Evolutionary conservation across 768 basidiomycete genomes (phyloP), one percentile per base, ranked within the genome.

Genomic region (Lentinula sp.): DNA sequence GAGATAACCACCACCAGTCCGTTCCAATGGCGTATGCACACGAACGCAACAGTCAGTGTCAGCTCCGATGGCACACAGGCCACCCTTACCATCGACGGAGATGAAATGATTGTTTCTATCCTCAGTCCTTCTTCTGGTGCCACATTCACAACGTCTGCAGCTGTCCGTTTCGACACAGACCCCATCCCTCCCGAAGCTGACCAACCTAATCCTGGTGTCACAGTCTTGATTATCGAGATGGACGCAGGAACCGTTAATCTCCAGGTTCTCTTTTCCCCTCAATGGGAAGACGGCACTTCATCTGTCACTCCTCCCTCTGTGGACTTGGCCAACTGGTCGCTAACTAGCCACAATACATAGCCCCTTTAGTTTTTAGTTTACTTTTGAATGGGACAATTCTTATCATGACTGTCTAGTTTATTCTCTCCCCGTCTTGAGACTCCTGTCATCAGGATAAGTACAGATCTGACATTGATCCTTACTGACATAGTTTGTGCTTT

Each of bases 1-100:
- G 97, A 99, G 69, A 87, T 98, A 68, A 80, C 73, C 16, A 76
- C 86, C 2, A 72, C 79, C 37, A 77, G 72, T 6, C 66, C 78
- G 20, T 71, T 97, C 50, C 83, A 87, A 76, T 97, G 96, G 96
- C 86, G 93, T 51, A 91, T 92, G 81, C 95, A 98, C 74, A 98
- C 96, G 60, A 98, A 98, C 74, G 95, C 96, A 10, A 93, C 93
- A 3, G 72, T 93, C 41, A 67, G 71, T 60, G 68, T 54, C 16
- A 39, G 54, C 32, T 42, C 74, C 58, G 74, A 72, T 58, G 86
- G 87, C 36, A 83, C 81, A 4, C 82, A 86, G 1, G 96, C 94
- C 0, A 92, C 87, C 3, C 77, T 99, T 63, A 76, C 74, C 6
- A 82, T 95, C 55, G 90, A 81, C 48, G 86, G 82, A 35, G 74